Evolutionary conservation across 768 basidiomycete species (phyloP), one percentile per base, ranked within the genome.

Genomic region (Hypsizygus marmoreus): DNA sequence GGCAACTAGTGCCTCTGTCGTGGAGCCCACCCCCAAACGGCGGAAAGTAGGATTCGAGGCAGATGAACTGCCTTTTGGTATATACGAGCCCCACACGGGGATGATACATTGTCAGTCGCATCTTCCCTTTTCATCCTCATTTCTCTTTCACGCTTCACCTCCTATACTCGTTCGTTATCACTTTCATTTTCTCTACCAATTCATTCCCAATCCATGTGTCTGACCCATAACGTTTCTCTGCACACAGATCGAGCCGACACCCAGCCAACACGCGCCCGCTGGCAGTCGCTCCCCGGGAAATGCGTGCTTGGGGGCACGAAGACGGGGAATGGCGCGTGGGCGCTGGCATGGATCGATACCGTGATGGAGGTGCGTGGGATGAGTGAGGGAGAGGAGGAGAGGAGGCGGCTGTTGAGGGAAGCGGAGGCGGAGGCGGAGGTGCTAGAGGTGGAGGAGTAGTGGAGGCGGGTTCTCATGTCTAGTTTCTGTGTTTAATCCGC

Each of bases 11-110:
- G n/a, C n/a, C n/a, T n/a, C n/a, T 2, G 34, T 35, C 12, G 35
- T 40, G 3, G 59, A 54, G 47, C 55, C 43, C 49, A 53, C 44
- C 49, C 52, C 22, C 49, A 62, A 55, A 46, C 53, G 48, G 42
- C 62, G 60, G 41, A 73, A 70, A 20, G 60, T 64, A 13, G 53
- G 46, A 5, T 51, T 55, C 26, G 60, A 61, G 6, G 56, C 54
- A 14, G 56, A 57, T 17, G 53, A 54, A 4, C 69, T 76, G 34
- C 83, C 85, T 1, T 54, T 82, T 31, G 91, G 90, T 1, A 72
- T 84, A 16, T 95, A 93, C 56, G 93, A 95, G 54, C 83, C 91
- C 6, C 91, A 95, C 59, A 77, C 84, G 0, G 83, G 84, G 29
- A 61, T 84, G 24, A 76, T 91, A 5, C 79, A 86, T 56, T 89